Conservation (phyloP, 306 rosid genomes). For the Gastrolobium bilobum region DNA sequence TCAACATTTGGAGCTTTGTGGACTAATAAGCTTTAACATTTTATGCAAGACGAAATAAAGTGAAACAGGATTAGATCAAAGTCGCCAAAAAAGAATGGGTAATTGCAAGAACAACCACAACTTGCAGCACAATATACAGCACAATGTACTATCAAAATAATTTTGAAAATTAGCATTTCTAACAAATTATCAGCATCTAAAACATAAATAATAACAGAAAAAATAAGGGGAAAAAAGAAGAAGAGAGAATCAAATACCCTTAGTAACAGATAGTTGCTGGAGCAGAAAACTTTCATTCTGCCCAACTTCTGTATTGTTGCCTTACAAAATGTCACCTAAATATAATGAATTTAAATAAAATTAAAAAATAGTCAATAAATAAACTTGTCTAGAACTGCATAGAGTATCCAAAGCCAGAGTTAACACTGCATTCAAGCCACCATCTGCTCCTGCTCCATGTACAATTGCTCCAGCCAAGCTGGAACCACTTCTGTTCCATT, state of each 20-base stretch:
- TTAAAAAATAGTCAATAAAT: conserved; percentile 40
- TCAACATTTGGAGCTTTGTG: background rate
- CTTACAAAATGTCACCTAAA: conserved; percentile 49
- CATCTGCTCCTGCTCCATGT: conserved; percentile 77
- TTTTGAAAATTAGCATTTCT: conserved; percentile 22
- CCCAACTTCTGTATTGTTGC: conserved; percentile 39
- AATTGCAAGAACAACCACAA: background rate
- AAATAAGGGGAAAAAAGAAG: background rate
- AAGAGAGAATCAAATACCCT: conserved; percentile 43
- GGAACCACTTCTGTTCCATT: conserved; percentile 56
- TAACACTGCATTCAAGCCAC: conserved; percentile 58
- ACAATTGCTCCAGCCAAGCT: conserved; percentile 72
- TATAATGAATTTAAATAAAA: conserved; percentile 57
- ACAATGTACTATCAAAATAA: background rate
- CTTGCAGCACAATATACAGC: background rate
- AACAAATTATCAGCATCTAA: conserved; percentile 3
- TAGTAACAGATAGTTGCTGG: conserved; percentile 35
- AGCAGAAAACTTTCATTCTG: conserved; percentile 62
- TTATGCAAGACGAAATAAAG: background rate
- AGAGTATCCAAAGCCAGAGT: conserved; percentile 28
- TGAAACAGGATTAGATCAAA: background rate
- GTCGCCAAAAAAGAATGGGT: background rate
- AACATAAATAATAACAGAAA: conserved; percentile 34
- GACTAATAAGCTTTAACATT: background rate
- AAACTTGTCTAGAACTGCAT: conserved; percentile 46